Evolutionary conservation across 1,284 basidiomycete genomes (phyloP).

Genomic region (Ganoderma resinaceum): DNA sequence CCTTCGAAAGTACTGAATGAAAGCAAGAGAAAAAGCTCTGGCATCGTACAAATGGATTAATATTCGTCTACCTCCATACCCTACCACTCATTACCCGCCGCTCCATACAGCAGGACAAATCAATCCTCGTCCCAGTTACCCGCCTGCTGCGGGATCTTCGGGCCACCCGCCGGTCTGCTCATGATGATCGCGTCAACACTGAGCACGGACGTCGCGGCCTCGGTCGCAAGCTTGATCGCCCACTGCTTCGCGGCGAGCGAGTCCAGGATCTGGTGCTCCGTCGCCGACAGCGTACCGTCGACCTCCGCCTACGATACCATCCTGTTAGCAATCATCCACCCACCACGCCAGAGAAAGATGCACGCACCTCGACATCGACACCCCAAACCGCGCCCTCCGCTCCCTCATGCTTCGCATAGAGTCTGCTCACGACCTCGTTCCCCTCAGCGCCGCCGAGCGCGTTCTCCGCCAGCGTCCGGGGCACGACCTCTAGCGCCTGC

Average conservation of each 20-base stretch:
- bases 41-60: slow-evolving; percentile 33
- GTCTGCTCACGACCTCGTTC: slow-evolving; percentile 88
- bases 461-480: slow-evolving; percentile 95
- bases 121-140: slow-evolving; percentile 82
- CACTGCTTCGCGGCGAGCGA: slow-evolving; percentile 89
- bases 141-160: slow-evolving; percentile 83
- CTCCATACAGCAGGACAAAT: not conserved
- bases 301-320: slow-evolving; percentile 62
- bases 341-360: not conserved
- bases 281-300: slow-evolving; percentile 75
- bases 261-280: slow-evolving; percentile 77
- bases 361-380: slow-evolving; percentile 88
- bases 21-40: slow-evolving; percentile 10
- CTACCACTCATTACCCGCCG: slow-evolving; percentile 6
- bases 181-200: slow-evolving; percentile 99
- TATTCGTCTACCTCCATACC: slow-evolving; percentile 30
- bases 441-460: slow-evolving; percentile 90
- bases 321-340: not conserved
- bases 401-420: slow-evolving; percentile 91
- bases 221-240: slow-evolving; percentile 90
- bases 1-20: not conserved
- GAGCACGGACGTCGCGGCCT: slow-evolving; percentile 93
- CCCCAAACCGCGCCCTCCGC: slow-evolving; percentile 79
- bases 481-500: slow-evolving; percentile 91
- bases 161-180: slow-evolving; percentile 91